phyloP scores from a whole-genome alignment of 2,329 filamentous ascomycete species.

The Diaporthe ampelina region DNA sequence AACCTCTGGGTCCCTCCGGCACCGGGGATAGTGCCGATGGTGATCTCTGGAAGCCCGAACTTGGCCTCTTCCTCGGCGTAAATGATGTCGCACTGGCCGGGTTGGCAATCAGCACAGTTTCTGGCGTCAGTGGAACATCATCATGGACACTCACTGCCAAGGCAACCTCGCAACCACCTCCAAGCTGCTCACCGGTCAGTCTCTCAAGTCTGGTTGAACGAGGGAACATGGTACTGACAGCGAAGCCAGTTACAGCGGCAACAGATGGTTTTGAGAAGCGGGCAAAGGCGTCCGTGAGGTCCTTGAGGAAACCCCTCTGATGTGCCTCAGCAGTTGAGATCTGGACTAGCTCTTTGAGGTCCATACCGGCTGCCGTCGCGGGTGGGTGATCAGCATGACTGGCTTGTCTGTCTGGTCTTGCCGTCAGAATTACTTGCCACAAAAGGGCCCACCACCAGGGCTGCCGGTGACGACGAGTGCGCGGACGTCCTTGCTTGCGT shows the following conservation, averaged over 20 bases:
- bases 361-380: conserved; percentile 40
- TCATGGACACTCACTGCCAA: conserved; percentile 53
- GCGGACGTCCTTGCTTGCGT: conserved; percentile 47
- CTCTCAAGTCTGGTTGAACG: neutral
- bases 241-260: conserved; percentile 64
- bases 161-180: conserved; percentile 65
- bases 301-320: conserved; percentile 51
- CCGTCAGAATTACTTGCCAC: conserved; percentile 48
- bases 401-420: neutral
- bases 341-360: conserved; percentile 45
- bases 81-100: conserved; percentile 54
- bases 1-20: conserved; percentile 51
- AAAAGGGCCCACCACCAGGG: conserved; percentile 51
- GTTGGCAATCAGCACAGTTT: conserved; percentile 10
- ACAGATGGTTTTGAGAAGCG: conserved; percentile 61
- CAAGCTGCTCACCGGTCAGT: conserved; percentile 53
- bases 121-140: neutral
- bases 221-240: conserved; percentile 54
- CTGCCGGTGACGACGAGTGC: conserved; percentile 56
- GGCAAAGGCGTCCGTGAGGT: conserved; percentile 55
- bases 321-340: conserved; percentile 46
- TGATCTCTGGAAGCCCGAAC: conserved; percentile 51
- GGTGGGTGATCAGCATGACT: conserved; percentile 1
- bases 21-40: conserved; percentile 50
- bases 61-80: conserved; percentile 46